Conservation (phyloP, 352 stramenopile species). For the Pythium sp. region DNA sequence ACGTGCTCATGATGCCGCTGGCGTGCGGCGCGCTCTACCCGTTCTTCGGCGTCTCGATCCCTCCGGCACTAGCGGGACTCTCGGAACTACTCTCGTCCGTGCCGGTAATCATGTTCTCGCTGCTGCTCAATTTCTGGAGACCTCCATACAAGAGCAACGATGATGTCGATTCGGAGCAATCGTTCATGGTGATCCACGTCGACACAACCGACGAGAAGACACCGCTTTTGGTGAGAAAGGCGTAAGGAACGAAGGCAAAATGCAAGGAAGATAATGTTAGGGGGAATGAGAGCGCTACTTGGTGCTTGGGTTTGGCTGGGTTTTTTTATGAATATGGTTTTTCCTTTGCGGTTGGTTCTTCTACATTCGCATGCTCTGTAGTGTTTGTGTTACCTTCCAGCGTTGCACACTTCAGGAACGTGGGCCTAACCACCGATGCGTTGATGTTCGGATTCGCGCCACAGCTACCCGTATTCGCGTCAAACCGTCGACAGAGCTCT, state of each 20-base stretch:
- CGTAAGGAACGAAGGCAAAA: background rate
- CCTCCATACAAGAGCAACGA: constrained; percentile 33
- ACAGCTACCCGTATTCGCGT: constrained; percentile 30
- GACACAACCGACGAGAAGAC: constrained; percentile 26
- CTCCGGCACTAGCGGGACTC: constrained; percentile 62
- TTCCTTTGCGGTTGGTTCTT: no score
- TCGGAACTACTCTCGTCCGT: constrained; percentile 74
- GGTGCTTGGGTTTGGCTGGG: no score
- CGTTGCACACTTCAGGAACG: constrained; percentile 34
- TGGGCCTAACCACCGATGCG: constrained; percentile 15
- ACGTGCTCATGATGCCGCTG: constrained; percentile 71
- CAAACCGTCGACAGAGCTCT: constrained; percentile 33
- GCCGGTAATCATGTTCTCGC: constrained; percentile 75
- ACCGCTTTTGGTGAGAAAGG: constrained; percentile 24
- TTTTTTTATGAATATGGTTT: no score
- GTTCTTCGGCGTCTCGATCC: constrained; percentile 55
- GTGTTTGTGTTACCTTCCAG: no score
- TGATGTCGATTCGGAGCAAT: constrained; percentile 17
- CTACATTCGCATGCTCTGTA: no score
- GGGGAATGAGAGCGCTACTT: no score
- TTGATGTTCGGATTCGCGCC: constrained; percentile 6
- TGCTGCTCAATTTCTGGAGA: constrained; percentile 66
- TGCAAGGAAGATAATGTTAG: no score
- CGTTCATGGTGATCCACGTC: constrained; percentile 37
- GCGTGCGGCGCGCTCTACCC: constrained; percentile 68